Evolutionary conservation across 345 rosid genomes (phyloP).

Genomic region (Eucalyptus pauciflora): DNA sequence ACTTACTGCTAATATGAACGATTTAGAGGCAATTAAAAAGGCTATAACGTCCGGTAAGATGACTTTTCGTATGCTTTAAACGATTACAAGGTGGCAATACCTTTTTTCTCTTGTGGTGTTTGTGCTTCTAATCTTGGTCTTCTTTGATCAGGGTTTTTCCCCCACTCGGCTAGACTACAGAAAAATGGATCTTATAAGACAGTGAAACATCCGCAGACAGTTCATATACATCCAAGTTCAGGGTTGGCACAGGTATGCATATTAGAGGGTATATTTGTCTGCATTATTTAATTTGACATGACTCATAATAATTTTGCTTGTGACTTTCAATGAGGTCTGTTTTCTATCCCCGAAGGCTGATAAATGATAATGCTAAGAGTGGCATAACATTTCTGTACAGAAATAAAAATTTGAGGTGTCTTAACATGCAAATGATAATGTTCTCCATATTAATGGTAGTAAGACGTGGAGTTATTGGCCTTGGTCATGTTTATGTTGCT

Average conservation of each 20-base stretch:
- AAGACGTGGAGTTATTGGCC: neutral
- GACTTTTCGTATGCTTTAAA: neutral
- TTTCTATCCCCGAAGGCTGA: neutral
- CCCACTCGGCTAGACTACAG: slow-evolving; percentile 81
- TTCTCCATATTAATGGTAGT: neutral
- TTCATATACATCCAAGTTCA: slow-evolving; percentile 88
- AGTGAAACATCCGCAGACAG: slow-evolving; percentile 90
- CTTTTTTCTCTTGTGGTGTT: neutral
- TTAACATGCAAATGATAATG: neutral
- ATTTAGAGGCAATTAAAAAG: slow-evolving; percentile 67
- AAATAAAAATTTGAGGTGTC: neutral
- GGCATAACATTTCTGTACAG: neutral
- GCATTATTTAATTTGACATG: neutral
- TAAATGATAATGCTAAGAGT: neutral
- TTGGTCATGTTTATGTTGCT: neutral
- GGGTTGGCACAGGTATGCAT: slow-evolving; percentile 75
- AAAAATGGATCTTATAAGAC: slow-evolving; percentile 87
- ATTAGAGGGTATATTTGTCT: neutral
- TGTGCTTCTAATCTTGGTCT: neutral
- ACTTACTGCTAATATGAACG: slow-evolving; percentile 43
- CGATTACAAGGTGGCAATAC: neutral
- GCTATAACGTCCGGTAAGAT: slow-evolving; percentile 70
- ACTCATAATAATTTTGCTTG: neutral
- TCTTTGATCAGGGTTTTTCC: slow-evolving; percentile 59
- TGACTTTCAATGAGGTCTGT: neutral